These are phyloP conservation scores for Haplosporangium sp. DNA, from an alignment of 371 early-diverging fungal genomes.

Conservation along the genomic window DNA sequence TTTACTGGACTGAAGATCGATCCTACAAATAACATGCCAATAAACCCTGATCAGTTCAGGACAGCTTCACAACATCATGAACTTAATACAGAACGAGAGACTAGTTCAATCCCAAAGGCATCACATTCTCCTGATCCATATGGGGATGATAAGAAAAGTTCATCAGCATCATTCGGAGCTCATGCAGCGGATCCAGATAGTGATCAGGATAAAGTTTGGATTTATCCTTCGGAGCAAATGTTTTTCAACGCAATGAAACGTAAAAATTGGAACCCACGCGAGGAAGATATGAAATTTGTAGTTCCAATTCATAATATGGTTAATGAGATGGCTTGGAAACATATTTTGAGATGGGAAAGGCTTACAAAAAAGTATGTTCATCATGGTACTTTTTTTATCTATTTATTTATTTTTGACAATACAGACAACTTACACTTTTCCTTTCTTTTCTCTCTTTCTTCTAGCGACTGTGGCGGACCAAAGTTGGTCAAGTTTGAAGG, in stretches of 20 bases:
- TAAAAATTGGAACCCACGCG: conserved; percentile 86
- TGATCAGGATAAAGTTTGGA: conserved; percentile 77
- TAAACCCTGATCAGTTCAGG: conserved; percentile 70
- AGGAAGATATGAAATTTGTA: conserved; percentile 78
- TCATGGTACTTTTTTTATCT: too few relatives aligned
- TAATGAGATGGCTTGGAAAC: conserved; percentile 93
- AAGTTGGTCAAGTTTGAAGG: conserved; percentile 90
- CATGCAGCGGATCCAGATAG: conserved; percentile 52
- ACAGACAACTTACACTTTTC: not conserved
- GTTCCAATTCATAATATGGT: conserved; percentile 91
- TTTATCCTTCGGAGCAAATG: conserved; percentile 96
- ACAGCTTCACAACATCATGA: conserved; percentile 65
- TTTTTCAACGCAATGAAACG: conserved; percentile 94
- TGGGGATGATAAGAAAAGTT: conserved; percentile 52
- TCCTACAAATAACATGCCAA: conserved; percentile 83
- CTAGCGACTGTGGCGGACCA: conserved; percentile 72
- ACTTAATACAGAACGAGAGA: conserved; percentile 72
- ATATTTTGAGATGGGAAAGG: conserved; percentile 92
- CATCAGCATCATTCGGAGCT: conserved; percentile 12
- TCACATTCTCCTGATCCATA: conserved; percentile 47
- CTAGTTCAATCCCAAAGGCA: conserved; percentile 79
- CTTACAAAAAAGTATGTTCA: conserved; percentile 66
- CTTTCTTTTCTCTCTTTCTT: conserved; percentile 1
- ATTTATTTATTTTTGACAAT: not conserved
- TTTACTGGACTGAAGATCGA: conserved; percentile 59